These are phyloP conservation scores for Cladosporium velox DNA, from an alignment of 2,329 filamentous ascomycete species.

Conservation along the genomic window DNA sequence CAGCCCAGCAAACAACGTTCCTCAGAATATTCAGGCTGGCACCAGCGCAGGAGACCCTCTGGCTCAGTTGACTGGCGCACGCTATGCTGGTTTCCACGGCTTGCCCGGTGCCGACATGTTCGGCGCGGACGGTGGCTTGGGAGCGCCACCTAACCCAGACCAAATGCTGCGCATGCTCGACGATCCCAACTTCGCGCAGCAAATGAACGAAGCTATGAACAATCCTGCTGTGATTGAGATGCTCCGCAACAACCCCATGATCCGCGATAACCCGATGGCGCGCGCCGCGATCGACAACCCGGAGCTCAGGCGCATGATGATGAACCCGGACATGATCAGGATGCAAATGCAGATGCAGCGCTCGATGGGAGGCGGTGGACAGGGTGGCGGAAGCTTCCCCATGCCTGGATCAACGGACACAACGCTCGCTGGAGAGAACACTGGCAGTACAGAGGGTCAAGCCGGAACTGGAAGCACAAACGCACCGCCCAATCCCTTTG, in stretches of 20 bases:
- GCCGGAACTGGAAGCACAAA: constrained; percentile 40
- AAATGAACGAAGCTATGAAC: constrained; percentile 91
- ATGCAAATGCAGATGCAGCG: constrained; percentile 82
- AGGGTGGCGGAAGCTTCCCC: constrained; percentile 67
- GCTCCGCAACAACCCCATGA: constrained; percentile 65
- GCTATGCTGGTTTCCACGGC: constrained; percentile 89
- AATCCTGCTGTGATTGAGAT: constrained; percentile 94
- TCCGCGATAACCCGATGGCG: constrained; percentile 85
- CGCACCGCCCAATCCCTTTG: constrained; percentile 50
- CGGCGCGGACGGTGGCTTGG: constrained; percentile 94
- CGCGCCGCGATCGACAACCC: constrained; percentile 86
- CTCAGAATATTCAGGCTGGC: constrained; percentile 77
- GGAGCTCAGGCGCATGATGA: constrained; percentile 88
- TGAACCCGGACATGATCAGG: constrained; percentile 80
- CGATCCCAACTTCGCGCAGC: constrained; percentile 81
- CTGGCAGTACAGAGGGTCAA: constrained; percentile 24
- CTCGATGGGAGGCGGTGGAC: constrained; percentile 56
- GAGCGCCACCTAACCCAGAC: constrained; percentile 78
- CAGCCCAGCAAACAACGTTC: constrained; percentile 62
- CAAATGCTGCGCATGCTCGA: constrained; percentile 81
- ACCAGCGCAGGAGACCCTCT: constrained; percentile 82
- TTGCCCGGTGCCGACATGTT: constrained; percentile 87
- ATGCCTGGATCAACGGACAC: constrained; percentile 90
- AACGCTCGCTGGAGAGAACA: constrained; percentile 54
- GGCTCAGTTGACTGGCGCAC: constrained; percentile 84